These are phyloP conservation scores for Boletus subparvulus DNA, from an alignment of 768 basidiomycete genomes.

Conservation along the genomic window DNA sequence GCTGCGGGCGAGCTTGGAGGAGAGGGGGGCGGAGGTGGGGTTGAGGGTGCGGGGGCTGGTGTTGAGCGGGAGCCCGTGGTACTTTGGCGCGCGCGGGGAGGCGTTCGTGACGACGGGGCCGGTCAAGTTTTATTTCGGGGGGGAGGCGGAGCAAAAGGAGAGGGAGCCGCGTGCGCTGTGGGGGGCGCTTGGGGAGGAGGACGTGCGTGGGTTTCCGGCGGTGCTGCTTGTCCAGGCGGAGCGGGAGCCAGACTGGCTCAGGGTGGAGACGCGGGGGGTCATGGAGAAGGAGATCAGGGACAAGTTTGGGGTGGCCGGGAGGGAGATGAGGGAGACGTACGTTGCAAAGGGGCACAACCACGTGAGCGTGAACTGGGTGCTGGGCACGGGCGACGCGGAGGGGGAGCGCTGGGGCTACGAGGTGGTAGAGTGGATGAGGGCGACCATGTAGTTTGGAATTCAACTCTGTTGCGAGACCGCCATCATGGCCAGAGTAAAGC, in stretches of 20 bases:
- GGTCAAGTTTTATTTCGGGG: slow-evolving; percentile 34
- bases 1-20: slow-evolving; percentile 35
- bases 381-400: slow-evolving; percentile 52
- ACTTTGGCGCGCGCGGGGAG: slow-evolving; percentile 30
- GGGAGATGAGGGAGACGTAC: slow-evolving; percentile 28
- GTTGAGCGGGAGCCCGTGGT: slow-evolving; percentile 47
- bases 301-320: slow-evolving; percentile 29
- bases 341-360: slow-evolving; percentile 60
- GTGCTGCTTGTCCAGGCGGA: slow-evolving; percentile 52
- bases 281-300: slow-evolving; percentile 43
- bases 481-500: slow-evolving; percentile 29
- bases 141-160: slow-evolving; percentile 40
- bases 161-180: slow-evolving; percentile 45
- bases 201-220: slow-evolving; percentile 43
- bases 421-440: slow-evolving; percentile 37
- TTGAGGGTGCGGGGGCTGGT: slow-evolving; percentile 43
- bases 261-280: slow-evolving; percentile 31
- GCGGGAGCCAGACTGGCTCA: slow-evolving; percentile 50
- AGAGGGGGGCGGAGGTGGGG: slow-evolving; percentile 18
- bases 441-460: background rate
- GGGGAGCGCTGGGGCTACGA: slow-evolving; percentile 65
- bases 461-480: background rate
- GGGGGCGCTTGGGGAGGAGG: slow-evolving; percentile 33
- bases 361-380: slow-evolving; percentile 50
- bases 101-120: slow-evolving; percentile 26